Base-by-base conservation (phyloP, 2,329 filamentous ascomycete species). In the Aotearoamyces nothofagi region DNA sequence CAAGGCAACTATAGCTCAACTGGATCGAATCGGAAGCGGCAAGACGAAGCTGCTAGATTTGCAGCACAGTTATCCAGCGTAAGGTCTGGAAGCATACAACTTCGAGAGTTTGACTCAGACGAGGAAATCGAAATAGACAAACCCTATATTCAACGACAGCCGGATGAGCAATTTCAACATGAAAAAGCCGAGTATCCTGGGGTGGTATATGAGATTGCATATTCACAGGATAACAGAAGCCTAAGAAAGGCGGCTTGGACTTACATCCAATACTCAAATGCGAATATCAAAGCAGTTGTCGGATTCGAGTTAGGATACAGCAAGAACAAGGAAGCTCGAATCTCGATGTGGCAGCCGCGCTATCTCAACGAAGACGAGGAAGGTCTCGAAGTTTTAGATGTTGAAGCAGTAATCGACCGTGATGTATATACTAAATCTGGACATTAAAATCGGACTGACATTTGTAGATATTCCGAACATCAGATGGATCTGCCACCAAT, bases 261-360 rank as follows among this genome's bases (percentile, higher is more conserved):
- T 34, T 36, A 36, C 19, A 34, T 36, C 17, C 22, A 8, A 29
- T 36, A 36, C 32, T 36, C 26, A 34, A 36, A 34, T 20, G 31
- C 14, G 26, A 32, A 32, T 36, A 36, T 36, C 22, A 36, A 36
- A 16, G 34, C 27, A 27, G 28, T 36, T 27, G 28, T 36, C 15
- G 29, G 32, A 17, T 33, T 36, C 22, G 31, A 36, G 23, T 32
- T 37, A 11, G 32, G 30, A 17, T 34, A 37, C 15, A 23, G 34
- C 22, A 37, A 27, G 22, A 31, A 26, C 16, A 37, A 37, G 22
- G 32, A 37, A 33, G 34, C 31, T 15, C 32, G 20, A 32, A 26
- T 37, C 29, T 37, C 29, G 24, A 17, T 37, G 23, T 37, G 29
- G 29, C 26, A 32, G 29, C 29, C 32, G 32, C 29, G 29, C 24